These are phyloP conservation scores for Fusarium clavum DNA, from an alignment of 2,329 filamentous ascomycete species.

Conservation along the genomic window DNA sequence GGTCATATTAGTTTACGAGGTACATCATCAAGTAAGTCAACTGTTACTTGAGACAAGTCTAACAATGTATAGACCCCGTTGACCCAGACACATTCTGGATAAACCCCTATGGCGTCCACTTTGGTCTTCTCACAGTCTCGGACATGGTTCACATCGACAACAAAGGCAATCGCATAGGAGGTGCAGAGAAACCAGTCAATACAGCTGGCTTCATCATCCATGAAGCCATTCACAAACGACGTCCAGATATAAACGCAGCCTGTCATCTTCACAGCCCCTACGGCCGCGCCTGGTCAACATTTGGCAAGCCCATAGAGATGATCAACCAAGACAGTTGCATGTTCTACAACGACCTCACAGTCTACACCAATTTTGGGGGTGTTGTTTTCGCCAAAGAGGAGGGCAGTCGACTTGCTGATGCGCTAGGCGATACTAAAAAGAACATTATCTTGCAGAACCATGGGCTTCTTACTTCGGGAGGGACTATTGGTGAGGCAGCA, in stretches of 20 bases:
- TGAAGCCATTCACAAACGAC: conserved; percentile 70
- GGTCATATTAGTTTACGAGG: conserved; percentile 59
- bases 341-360: conserved; percentile 71
- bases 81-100: conserved; percentile 54
- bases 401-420: conserved; percentile 69
- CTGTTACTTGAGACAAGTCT: not conserved
- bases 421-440: conserved; percentile 67
- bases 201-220: conserved; percentile 78
- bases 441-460: conserved; percentile 76
- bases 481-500: conserved; percentile 77
- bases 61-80: conserved; percentile 47
- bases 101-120: conserved; percentile 73
- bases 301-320: conserved; percentile 73
- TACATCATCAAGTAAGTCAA: too few species aligned
- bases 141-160: conserved; percentile 75
- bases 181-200: conserved; percentile 70
- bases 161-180: conserved; percentile 69
- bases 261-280: conserved; percentile 74
- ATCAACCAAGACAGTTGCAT: conserved; percentile 73
- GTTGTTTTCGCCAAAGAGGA: conserved; percentile 70
- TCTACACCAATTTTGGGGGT: conserved; percentile 67
- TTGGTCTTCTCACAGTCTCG: conserved; percentile 70
- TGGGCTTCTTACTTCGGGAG: conserved; percentile 74
- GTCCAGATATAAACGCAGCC: conserved; percentile 72
- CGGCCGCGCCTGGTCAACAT: conserved; percentile 74